Evolutionary conservation across 2,329 filamentous ascomycete genomes (phyloP).

Genomic region (Pseudogymnoascus pannorum): DNA sequence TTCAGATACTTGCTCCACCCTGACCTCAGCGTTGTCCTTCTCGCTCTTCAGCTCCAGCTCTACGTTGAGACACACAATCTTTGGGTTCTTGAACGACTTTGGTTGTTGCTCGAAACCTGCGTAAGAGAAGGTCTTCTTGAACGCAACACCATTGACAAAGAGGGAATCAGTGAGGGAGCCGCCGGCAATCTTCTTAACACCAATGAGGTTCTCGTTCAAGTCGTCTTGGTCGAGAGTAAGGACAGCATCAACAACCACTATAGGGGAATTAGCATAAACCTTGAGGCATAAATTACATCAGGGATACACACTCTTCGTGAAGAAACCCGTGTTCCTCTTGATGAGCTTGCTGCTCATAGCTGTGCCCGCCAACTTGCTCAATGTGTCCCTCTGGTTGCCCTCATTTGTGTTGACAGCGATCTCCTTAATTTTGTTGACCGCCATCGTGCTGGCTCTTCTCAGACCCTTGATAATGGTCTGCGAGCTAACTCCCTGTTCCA

Average conservation of each 20-base stretch:
- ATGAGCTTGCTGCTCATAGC: conserved; percentile 99
- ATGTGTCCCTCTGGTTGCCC: conserved; percentile 76
- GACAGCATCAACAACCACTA: conserved; percentile 97
- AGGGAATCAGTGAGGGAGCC: conserved; percentile 93
- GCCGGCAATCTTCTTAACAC: conserved; percentile 95
- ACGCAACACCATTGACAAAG: conserved; percentile 95
- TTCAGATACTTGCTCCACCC: conserved; percentile 96
- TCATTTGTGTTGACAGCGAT: conserved; percentile 83
- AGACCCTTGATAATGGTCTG: conserved; percentile 97
- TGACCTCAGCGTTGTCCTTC: conserved; percentile 98
- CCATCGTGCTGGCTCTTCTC: conserved; percentile 78
- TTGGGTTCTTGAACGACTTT: conserved; percentile 87
- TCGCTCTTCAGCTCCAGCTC: conserved; percentile 97
- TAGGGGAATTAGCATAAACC: conserved; percentile 24
- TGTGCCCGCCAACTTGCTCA: conserved; percentile 82
- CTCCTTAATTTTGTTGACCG: conserved; percentile 98
- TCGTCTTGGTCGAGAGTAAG: conserved; percentile 93
- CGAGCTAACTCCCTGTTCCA: conserved; percentile 93
- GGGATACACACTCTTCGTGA: conserved; percentile 75
- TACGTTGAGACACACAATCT: conserved; percentile 95
- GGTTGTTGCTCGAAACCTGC: conserved; percentile 99
- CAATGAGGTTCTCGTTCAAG: conserved; percentile 95
- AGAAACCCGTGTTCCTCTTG: conserved; percentile 92
- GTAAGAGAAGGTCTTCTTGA: conserved; percentile 99
- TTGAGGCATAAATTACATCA: conserved; percentile 10